Evolutionary conservation across 2,329 filamentous ascomycete genomes (phyloP).

Genomic region (Colletotrichum cereale): DNA sequence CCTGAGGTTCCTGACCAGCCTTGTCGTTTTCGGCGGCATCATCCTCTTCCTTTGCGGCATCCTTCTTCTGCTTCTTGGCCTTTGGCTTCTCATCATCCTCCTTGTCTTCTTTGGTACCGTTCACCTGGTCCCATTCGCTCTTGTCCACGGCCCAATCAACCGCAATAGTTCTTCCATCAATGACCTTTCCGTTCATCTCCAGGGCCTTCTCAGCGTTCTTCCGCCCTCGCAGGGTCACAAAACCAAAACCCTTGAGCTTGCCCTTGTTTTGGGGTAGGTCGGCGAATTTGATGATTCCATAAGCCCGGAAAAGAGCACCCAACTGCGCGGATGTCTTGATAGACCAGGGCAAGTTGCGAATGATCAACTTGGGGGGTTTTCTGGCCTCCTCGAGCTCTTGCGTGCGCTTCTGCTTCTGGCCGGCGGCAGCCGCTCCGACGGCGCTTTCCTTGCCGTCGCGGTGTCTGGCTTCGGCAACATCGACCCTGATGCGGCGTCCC

Average conservation of each 20-base stretch:
- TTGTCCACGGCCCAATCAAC: slow-evolving; percentile 99
- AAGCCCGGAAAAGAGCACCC: slow-evolving; percentile 82
- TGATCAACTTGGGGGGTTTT: slow-evolving; percentile 81
- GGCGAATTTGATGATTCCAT: slow-evolving; percentile 90
- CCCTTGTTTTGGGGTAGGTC: slow-evolving; percentile 84
- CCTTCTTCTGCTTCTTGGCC: slow-evolving; percentile 55
- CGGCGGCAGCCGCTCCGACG: slow-evolving; percentile 53
- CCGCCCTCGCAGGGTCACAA: slow-evolving; percentile 86
- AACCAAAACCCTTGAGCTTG: slow-evolving; percentile 89
- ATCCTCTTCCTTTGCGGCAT: slow-evolving; percentile 51
- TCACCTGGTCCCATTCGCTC: slow-evolving; percentile 80
- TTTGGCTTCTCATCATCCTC: slow-evolving; percentile 44
- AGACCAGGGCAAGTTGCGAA: slow-evolving; percentile 96
- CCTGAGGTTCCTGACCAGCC: slow-evolving; percentile 53
- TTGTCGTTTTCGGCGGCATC: slow-evolving; percentile 41
- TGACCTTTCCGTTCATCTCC: slow-evolving; percentile 87
- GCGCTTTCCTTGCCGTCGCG: slow-evolving; percentile 62
- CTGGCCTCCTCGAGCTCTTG: slow-evolving; percentile 71
- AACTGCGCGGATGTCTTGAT: slow-evolving; percentile 90
- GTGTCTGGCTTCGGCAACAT: slow-evolving; percentile 88
- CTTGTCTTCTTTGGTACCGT: slow-evolving; percentile 51
- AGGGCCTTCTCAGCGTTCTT: slow-evolving; percentile 95
- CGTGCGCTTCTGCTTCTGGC: slow-evolving; percentile 65
- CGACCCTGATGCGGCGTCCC: slow-evolving; percentile 85
- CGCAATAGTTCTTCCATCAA: slow-evolving; percentile 89